Conservation (phyloP, 1,139 yeast genomes). For the Debaryomycetaceae sp. region DNA sequence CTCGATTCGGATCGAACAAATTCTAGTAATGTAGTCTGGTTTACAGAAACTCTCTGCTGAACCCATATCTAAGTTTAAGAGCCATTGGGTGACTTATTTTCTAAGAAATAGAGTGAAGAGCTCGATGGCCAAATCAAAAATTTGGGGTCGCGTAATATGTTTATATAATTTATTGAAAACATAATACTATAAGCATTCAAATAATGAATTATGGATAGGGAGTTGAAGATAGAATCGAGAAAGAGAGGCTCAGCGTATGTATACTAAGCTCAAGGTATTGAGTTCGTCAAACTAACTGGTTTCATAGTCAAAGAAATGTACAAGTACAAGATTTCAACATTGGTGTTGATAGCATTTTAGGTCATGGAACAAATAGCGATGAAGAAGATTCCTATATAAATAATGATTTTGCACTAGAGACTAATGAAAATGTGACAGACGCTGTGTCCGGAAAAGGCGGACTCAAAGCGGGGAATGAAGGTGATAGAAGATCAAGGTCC, state of each 20-base stretch:
- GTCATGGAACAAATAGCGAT: background rate
- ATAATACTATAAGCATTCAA: background rate
- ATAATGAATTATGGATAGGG: constrained; percentile 10
- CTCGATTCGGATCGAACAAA: no score
- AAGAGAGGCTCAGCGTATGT: constrained; percentile 45
- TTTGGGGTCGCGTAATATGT: background rate
- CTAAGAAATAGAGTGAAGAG: background rate
- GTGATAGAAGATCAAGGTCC: background rate
- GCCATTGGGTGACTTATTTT: no score
- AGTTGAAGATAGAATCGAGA: constrained; percentile 24
- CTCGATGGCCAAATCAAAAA: background rate
- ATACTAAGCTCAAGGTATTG: background rate
- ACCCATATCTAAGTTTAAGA: no score
- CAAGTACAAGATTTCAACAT: constrained; percentile 10
- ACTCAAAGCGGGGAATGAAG: background rate
- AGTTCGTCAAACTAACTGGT: constrained; percentile 8
- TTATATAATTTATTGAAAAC: background rate
- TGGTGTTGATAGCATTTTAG: background rate
- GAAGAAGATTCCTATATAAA: background rate
- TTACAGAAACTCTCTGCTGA: no score
- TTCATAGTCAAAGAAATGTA: constrained; percentile 12
- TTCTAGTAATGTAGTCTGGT: no score
- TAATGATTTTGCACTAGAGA: background rate
- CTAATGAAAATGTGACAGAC: background rate
- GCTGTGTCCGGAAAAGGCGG: background rate